Evolutionary conservation across 768 basidiomycete genomes (phyloP).

Genomic region (Brasilioporus rufonigricans): DNA sequence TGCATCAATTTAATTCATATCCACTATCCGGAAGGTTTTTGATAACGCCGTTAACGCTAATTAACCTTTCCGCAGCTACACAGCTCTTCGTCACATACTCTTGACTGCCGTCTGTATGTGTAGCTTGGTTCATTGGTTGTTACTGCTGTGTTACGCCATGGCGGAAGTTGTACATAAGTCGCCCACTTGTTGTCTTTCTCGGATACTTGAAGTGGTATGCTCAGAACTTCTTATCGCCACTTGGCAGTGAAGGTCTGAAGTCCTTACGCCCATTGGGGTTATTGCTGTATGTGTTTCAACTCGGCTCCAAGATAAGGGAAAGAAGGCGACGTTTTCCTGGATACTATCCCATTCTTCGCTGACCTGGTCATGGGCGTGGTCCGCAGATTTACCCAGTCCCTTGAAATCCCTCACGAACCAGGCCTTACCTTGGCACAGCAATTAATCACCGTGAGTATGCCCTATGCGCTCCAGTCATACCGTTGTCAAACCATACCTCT

Average conservation of each 20-base stretch:
- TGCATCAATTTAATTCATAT: slow-evolving; percentile 30
- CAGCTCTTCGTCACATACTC: background rate
- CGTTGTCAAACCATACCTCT: slow-evolving; percentile 1
- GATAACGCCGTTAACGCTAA: slow-evolving; percentile 4
- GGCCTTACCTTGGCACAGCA: slow-evolving; percentile 53
- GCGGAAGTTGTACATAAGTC: background rate
- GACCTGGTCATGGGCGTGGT: slow-evolving; percentile 22
- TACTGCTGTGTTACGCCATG: background rate
- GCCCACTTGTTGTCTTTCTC: background rate
- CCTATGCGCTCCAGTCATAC: slow-evolving; percentile 1
- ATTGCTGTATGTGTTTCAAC: background rate
- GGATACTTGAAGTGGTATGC: background rate
- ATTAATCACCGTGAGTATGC: slow-evolving; percentile 51
- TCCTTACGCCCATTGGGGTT: background rate
- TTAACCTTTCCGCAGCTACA: slow-evolving; percentile 6
- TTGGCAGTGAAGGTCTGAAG: background rate
- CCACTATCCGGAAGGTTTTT: background rate
- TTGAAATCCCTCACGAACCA: slow-evolving; percentile 56
- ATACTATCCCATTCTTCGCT: background rate
- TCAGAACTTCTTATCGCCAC: background rate
- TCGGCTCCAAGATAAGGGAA: slow-evolving; percentile 8
- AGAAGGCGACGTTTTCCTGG: slow-evolving; percentile 1
- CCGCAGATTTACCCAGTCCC: slow-evolving; percentile 24
- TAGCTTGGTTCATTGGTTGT: background rate
- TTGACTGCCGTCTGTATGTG: no score